A percentile compares a stretch with the other conserved stretches of the same genome.
These are phyloP conservation scores for Arabidopsis arenosa DNA, from an alignment of 345 rosid species.

Conservation along the genomic window DNA sequence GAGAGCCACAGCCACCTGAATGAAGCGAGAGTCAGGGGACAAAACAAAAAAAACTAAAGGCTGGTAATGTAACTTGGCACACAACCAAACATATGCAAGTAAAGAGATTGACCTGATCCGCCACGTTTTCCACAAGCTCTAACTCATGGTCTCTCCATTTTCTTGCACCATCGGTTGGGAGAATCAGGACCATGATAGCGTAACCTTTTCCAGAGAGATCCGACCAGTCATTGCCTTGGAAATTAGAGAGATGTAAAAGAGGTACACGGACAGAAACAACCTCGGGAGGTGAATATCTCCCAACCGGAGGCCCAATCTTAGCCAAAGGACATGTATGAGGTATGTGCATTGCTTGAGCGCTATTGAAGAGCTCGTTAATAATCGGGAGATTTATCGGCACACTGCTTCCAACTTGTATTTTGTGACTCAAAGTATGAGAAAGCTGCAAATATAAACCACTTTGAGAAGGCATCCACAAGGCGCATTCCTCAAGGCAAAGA, in stretches of 20 bases:
- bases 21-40: constrained; percentile 16
- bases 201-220: constrained; percentile 79
- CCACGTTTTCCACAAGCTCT: constrained; percentile 93
- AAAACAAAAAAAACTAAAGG: not conserved
- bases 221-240: constrained; percentile 86
- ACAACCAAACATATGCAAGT: constrained; percentile 16
- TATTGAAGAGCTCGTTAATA: constrained; percentile 69
- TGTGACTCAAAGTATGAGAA: constrained; percentile 74
- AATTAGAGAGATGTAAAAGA: constrained; percentile 77
- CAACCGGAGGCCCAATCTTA: constrained; percentile 69
- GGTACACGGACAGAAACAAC: constrained; percentile 97
- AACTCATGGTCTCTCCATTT: constrained; percentile 93
- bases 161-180: constrained; percentile 80
- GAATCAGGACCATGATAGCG: constrained; percentile 90
- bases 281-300: constrained; percentile 70
- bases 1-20: constrained; percentile 95
- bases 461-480: constrained; percentile 93
- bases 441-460: constrained; percentile 66
- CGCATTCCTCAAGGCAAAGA: constrained; percentile 86
- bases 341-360: constrained; percentile 68
- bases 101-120: constrained; percentile 76
- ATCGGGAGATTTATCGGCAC: constrained; percentile 65
- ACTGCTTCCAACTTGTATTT: constrained; percentile 63
- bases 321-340: constrained; percentile 80
- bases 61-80: not conserved